These are phyloP conservation scores for Euphorbia pulcherrima DNA, from an alignment of 345 rosid genomes.

Conservation along the genomic window DNA sequence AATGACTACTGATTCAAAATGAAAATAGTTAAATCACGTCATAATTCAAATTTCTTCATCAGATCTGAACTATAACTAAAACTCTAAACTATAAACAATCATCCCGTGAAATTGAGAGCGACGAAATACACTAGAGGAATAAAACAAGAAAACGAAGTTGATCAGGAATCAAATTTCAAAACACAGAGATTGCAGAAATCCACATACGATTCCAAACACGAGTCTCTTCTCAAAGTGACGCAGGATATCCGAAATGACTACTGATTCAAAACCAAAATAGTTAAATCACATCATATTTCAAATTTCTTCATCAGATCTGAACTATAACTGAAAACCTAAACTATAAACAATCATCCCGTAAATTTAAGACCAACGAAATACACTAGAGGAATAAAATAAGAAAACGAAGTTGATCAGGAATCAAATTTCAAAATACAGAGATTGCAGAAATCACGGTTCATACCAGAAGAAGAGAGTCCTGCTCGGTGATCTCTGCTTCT, in stretches of 20 bases:
- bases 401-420: neutral
- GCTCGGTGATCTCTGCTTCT: slow-evolving; percentile 93
- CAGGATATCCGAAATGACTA: neutral
- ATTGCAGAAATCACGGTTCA: slow-evolving; percentile 1
- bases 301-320: neutral
- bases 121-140: neutral
- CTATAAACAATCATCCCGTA: neutral
- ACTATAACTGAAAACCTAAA: neutral
- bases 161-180: neutral
- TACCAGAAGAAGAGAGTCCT: slow-evolving; percentile 98
- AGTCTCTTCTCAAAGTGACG: neutral
- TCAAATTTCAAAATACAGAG: neutral
- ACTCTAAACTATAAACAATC: neutral
- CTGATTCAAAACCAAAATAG: neutral
- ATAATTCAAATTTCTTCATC: neutral
- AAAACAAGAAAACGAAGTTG: neutral
- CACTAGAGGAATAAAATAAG: neutral
- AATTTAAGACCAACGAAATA: neutral
- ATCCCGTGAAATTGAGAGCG: neutral
- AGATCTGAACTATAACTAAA: neutral
- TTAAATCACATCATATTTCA: neutral
- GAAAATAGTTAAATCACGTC: neutral
- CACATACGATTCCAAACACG: neutral
- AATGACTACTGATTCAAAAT: neutral
- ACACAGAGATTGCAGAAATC: neutral